phyloP scores from a whole-genome alignment of 768 basidiomycete species.

The Tricholoma terreum region DNA sequence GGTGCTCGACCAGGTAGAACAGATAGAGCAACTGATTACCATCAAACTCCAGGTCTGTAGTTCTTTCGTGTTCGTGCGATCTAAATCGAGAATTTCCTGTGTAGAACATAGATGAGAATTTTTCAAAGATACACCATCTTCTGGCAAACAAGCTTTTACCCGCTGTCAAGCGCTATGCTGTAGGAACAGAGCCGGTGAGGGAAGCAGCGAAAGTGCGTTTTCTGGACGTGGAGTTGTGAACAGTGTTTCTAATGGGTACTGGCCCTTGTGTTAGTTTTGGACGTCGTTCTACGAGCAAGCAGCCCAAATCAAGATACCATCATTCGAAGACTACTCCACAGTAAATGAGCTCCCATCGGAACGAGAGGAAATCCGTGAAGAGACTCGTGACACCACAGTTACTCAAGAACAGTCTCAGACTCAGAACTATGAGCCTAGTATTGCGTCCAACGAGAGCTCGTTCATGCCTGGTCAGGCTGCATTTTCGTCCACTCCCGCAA shows the following conservation, averaged over 20 bases:
- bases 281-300: conserved; percentile 94
- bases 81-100: background rate
- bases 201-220: conserved; percentile 82
- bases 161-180: conserved; percentile 85
- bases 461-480: conserved; percentile 74
- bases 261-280: conserved; percentile 72
- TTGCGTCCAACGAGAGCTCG: conserved; percentile 60
- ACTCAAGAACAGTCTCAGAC: conserved; percentile 20
- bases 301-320: conserved; percentile 81
- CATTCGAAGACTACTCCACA: conserved; percentile 64
- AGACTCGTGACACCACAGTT: conserved; percentile 17
- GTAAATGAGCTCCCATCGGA: conserved; percentile 49
- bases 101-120: conserved; percentile 90
- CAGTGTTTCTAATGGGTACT: background rate
- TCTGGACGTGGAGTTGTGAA: background rate
- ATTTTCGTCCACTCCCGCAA: conserved; percentile 78
- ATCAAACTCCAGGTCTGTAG: conserved; percentile 75
- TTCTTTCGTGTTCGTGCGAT: background rate
- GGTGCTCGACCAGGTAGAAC: conserved; percentile 81
- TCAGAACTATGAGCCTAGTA: conserved; percentile 37
- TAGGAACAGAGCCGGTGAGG: conserved; percentile 81
- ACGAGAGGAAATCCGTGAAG: conserved; percentile 28
- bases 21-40: conserved; percentile 94
- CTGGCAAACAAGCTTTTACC: conserved; percentile 81
- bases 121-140: conserved; percentile 84